These are phyloP conservation scores for Termitomyces sp. DNA, from an alignment of 768 basidiomycete genomes.

Conservation along the genomic window DNA sequence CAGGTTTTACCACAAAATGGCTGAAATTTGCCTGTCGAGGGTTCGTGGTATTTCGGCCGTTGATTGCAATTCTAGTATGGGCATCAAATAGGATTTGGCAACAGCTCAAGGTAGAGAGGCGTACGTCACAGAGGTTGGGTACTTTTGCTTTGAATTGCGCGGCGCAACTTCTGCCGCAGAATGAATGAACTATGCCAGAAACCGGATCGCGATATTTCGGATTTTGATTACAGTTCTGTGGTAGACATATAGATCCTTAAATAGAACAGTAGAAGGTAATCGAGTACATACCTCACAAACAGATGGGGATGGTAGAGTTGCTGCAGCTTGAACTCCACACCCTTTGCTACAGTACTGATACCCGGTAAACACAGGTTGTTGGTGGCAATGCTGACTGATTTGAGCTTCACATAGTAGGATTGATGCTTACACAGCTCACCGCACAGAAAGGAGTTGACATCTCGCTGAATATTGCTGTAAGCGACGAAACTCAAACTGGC, in stretches of 20 bases:
- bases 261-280: neutral
- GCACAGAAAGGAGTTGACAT: neutral
- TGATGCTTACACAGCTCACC: neutral
- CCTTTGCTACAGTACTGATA: neutral
- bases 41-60: slow-evolving; percentile 55
- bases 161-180: neutral
- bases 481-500: neutral
- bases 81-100: neutral
- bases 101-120: slow-evolving; percentile 9
- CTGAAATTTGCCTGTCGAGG: slow-evolving; percentile 36
- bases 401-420: neutral
- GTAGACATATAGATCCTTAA: neutral
- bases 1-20: slow-evolving; percentile 64
- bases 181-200: neutral
- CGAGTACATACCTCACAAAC: neutral
- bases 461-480: neutral
- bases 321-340: neutral
- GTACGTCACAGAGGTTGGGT: slow-evolving; percentile 38
- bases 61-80: slow-evolving; percentile 49
- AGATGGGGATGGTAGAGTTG: neutral
- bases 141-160: neutral
- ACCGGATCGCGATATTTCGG: neutral
- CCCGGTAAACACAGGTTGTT: neutral
- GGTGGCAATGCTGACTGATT: neutral
- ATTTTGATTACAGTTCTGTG: neutral